These are phyloP conservation scores for Tolypocladium amazonense DNA, from an alignment of 2,329 filamentous ascomycete species.

Conservation along the genomic window DNA sequence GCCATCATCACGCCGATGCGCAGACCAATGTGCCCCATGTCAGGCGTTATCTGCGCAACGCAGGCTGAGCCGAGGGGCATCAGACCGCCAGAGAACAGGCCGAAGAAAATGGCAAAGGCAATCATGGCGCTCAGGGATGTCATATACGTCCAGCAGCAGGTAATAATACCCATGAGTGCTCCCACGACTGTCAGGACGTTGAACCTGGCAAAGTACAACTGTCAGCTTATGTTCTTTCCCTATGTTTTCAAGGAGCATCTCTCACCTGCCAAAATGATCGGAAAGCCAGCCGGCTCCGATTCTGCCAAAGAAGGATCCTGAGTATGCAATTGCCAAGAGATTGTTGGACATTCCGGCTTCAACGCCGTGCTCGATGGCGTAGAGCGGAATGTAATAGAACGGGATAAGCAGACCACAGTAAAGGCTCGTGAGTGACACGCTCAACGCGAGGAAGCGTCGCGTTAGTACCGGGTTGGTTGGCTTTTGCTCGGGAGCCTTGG, in stretches of 20 bases:
- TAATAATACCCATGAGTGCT: constrained; percentile 12
- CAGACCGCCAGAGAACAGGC: constrained; percentile 19
- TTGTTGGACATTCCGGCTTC: constrained; percentile 44
- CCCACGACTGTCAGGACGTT: constrained; percentile 25
- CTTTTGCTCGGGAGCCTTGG: constrained; percentile 3
- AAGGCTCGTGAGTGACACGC: constrained; percentile 13
- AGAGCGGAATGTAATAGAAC: constrained; percentile 31
- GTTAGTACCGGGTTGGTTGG: constrained; percentile 17
- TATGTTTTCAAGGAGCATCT: neutral
- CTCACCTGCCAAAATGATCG: constrained; percentile 34
- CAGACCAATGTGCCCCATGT: constrained; percentile 17
- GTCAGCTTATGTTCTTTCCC: neutral
- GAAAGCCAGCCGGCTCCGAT: constrained; percentile 40
- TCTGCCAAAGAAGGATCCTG: constrained; percentile 41
- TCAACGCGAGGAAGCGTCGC: constrained; percentile 11
- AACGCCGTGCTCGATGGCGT: constrained; percentile 35
- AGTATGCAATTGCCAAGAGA: constrained; percentile 51
- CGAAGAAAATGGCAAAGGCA: constrained; percentile 15
- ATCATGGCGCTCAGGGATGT: constrained; percentile 7
- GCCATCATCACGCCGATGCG: constrained; percentile 22
- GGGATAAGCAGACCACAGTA: constrained; percentile 18
- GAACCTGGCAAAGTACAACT: constrained; percentile 15
- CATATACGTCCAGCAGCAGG: constrained; percentile 19
- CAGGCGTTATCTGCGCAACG: constrained; percentile 17
- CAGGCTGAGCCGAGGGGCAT: constrained; percentile 22